Evolutionary conservation across 805 yeast genomes (phyloP), one percentile per base, ranked within the genome.

Genomic region (Candida railenensis): DNA sequence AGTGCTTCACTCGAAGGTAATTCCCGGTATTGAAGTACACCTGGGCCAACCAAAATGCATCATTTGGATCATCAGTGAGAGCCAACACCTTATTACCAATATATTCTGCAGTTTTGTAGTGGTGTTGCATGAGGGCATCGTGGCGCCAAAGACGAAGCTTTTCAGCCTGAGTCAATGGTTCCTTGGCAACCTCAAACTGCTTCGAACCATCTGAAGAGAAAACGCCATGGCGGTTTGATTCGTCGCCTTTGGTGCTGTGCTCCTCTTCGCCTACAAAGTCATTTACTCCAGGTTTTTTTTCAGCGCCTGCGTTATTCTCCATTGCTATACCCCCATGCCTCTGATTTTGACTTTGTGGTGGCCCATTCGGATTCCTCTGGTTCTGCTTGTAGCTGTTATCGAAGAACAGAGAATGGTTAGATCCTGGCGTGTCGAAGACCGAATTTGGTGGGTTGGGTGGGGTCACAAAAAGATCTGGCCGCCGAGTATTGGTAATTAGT

Each of bases 21-120:
- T 87, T 81, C 9, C 92, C 92, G 46, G 81, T 81, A 46, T 82
- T 73, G 63, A 82, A 89, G 62, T 86, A 83, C 3, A 87, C 96
- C 67, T 92, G 97, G 0, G 96, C 97, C 25, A 92, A 73, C 97
- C 97, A 91, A 64, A 89, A 92, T 9, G 97, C 97, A 62, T 92
- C 98, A 58, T 85, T 88, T 12, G 96, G 87, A 59, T 91, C 97
- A 48, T 77, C 76, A 0, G 97, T 90, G 49, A 94, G 68, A 1
- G 90, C 80, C 37, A 89, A 75, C 5, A 94, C 88, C 57, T 91
- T 92, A 67, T 94, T 96, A 14, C 96, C 98, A 22, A 94, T 79
- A 61, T 83, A 89, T 56, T 86, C 92, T 0, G 98, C 97, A 0
- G 97, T 89, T 38, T 77, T 76, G 63, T 88, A 88, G 51, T 90